phyloP scores from a whole-genome alignment of 345 rosid species.

The Syzygium grande region DNA sequence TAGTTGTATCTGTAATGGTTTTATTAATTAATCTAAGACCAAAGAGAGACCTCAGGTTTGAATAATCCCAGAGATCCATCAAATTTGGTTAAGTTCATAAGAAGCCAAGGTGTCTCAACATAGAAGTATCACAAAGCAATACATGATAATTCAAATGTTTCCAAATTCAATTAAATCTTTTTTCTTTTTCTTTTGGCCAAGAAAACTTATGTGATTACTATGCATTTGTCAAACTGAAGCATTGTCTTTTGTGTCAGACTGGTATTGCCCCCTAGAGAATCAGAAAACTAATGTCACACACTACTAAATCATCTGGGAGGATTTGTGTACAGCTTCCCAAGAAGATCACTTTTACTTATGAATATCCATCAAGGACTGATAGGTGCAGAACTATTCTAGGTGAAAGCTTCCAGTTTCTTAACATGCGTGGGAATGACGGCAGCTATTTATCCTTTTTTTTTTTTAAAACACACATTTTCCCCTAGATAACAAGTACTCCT shows the following conservation, averaged over 20 bases:
- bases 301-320: not conserved
- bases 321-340: not conserved
- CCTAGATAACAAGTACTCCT: not conserved
- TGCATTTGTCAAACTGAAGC: not conserved
- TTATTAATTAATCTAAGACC: not conserved
- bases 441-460: not conserved
- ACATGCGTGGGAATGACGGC: not conserved
- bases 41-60: not conserved
- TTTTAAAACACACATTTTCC: not conserved
- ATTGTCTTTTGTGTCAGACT: not conserved
- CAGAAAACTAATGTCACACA: not conserved
- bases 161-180: no score
- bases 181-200: not conserved
- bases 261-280: not conserved
- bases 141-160: not conserved
- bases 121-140: not conserved
- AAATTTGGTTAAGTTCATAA: not conserved
- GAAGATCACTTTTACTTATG: not conserved
- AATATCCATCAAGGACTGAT: not conserved
- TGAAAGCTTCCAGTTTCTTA: not conserved
- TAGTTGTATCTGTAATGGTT: conserved; percentile 64
- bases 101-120: not conserved
- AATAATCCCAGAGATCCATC: not conserved
- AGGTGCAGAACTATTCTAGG: not conserved
- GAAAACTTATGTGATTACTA: not conserved